phyloP scores from a whole-genome alignment of 495 filamentous ascomycete species.

The Penicillium turbatum region DNA sequence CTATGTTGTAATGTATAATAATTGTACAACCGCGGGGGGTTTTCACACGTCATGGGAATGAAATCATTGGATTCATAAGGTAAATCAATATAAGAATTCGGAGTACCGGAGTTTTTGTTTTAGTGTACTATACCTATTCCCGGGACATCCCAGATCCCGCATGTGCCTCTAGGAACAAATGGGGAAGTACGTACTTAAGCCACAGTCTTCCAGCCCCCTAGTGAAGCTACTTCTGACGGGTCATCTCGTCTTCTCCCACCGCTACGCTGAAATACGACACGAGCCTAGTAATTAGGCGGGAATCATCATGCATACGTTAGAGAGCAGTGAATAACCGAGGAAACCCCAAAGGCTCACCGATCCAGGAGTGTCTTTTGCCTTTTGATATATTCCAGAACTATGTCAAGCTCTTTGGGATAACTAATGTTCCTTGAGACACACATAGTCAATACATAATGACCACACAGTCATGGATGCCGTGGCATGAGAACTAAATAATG shows the following conservation, averaged over 20 bases:
- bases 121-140: too few species aligned
- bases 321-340: background rate
- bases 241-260: conserved; percentile 16
- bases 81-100: too few species aligned
- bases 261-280: conserved; percentile 13
- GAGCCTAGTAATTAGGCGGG: conserved; percentile 3
- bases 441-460: too few species aligned
- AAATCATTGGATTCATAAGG: too few species aligned
- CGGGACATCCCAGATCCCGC: conserved; percentile 4
- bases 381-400: background rate
- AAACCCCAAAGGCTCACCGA: background rate
- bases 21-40: background rate
- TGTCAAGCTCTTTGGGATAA: background rate
- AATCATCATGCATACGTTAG: background rate
- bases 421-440: too few species aligned
- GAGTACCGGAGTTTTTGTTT: too few species aligned
- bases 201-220: background rate
- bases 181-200: background rate
- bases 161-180: conserved; percentile 1
- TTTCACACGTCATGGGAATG: background rate
- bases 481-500: background rate
- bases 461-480: too few species aligned
- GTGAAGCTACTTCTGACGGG: conserved; percentile 21
- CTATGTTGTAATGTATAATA: too few species aligned
- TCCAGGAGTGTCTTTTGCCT: background rate